Conservation (phyloP, 2,329 filamentous ascomycete genomes). For the Epichloe coenophiala region DNA sequence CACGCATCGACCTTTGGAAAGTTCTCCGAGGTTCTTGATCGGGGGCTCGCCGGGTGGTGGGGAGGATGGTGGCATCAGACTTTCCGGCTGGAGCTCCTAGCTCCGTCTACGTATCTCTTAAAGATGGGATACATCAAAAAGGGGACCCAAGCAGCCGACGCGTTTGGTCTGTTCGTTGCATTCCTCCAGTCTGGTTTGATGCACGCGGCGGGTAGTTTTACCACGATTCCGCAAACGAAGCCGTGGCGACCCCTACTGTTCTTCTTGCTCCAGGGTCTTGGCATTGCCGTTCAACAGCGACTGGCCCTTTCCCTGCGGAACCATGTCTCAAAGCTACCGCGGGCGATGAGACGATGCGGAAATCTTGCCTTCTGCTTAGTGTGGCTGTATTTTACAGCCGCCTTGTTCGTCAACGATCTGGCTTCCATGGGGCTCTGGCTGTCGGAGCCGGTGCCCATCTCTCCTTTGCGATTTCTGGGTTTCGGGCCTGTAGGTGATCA, state of each 20-base stretch:
- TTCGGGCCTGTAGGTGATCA: conserved; percentile 45
- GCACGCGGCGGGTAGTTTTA: conserved; percentile 58
- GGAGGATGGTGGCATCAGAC: conserved; percentile 83
- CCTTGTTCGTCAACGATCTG: conserved; percentile 63
- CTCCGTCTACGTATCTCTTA: conserved; percentile 39
- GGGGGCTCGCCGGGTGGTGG: conserved; percentile 73
- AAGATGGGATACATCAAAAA: conserved; percentile 25
- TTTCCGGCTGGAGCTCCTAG: conserved; percentile 60
- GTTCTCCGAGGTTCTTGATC: conserved; percentile 41
- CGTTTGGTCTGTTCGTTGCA: conserved; percentile 20
- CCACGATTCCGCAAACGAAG: conserved; percentile 39
- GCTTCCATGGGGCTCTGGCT: conserved; percentile 62
- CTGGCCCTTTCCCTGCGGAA: conserved; percentile 21
- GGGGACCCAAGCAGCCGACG: conserved; percentile 13
- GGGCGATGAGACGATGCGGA: conserved; percentile 29
- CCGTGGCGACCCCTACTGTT: conserved; percentile 49
- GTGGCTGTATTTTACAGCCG: conserved; percentile 58
- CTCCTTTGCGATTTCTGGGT: conserved; percentile 51
- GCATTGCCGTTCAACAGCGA: conserved; percentile 45
- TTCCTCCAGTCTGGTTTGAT: conserved; percentile 56
- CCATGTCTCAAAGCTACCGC: conserved; percentile 27
- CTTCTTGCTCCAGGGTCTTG: conserved; percentile 57
- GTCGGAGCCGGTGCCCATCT: conserved; percentile 69
- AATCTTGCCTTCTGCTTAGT: conserved; percentile 49
- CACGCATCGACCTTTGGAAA: conserved; percentile 43